phyloP scores from a whole-genome alignment of 2,329 filamentous ascomycete genomes.

The Lachnellula subtilissima region DNA sequence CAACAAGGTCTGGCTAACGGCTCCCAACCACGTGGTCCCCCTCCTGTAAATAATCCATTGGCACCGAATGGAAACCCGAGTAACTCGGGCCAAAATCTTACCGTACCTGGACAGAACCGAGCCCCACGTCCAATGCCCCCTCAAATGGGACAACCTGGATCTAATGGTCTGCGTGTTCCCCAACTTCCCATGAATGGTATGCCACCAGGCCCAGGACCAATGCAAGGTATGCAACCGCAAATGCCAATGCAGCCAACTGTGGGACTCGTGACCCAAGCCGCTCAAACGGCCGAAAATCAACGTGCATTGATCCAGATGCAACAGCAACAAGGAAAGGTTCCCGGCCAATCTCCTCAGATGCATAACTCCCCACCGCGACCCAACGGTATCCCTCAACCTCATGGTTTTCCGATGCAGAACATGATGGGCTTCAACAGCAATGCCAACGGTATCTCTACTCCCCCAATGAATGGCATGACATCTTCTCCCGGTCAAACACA shows the following conservation, averaged over 20 bases:
- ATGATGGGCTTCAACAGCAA: conserved; percentile 48
- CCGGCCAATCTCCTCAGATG: conserved; percentile 25
- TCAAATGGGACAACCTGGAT: conserved; percentile 28
- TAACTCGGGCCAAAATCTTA: conserved; percentile 21
- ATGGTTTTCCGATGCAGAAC: conserved; percentile 30
- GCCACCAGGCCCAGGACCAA: conserved; percentile 61
- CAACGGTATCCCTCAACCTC: conserved; percentile 26
- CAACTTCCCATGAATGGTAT: conserved; percentile 58
- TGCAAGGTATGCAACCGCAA: conserved; percentile 51
- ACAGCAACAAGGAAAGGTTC: conserved; percentile 27
- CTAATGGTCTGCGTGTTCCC: conserved; percentile 26
- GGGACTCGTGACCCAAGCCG: conserved; percentile 57
- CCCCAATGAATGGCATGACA: conserved; percentile 25
- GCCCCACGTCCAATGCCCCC: conserved; percentile 24
- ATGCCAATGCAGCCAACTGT: conserved; percentile 40
- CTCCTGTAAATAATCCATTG: conserved; percentile 18
- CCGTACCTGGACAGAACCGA: conserved; percentile 28
- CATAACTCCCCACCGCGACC: conserved; percentile 39
- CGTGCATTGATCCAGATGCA: conserved; percentile 41
- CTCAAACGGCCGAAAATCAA: conserved; percentile 63
- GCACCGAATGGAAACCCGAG: conserved; percentile 17
- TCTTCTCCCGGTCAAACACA: conserved; percentile 16
- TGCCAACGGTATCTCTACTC: conserved; percentile 43
- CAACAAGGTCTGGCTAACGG: conserved; percentile 15
- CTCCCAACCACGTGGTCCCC: not conserved